Conservation (phyloP, 768 basidiomycete species). For the Amanita muscaria region DNA sequence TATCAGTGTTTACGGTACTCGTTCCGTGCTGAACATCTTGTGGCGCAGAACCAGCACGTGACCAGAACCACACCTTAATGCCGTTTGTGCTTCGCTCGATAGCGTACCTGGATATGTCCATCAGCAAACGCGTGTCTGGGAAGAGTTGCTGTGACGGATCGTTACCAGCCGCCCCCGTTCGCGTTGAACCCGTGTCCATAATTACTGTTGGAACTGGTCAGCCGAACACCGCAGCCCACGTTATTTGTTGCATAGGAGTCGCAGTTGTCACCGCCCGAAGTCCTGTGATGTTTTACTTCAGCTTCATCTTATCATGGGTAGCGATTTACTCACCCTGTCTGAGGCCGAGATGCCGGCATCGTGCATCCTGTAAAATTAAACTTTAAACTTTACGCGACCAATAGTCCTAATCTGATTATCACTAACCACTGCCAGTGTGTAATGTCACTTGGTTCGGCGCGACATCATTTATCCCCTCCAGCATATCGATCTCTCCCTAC, state of each 20-base stretch:
- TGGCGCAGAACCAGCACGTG: constrained; percentile 34
- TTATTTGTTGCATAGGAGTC: constrained; percentile 39
- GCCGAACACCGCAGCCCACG: constrained; percentile 46
- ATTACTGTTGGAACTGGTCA: constrained; percentile 31
- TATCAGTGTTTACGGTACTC: constrained; percentile 34
- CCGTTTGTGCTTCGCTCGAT: constrained; percentile 47
- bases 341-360: constrained; percentile 35
- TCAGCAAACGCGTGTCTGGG: neutral
- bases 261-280: constrained; percentile 36
- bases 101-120: constrained; percentile 37
- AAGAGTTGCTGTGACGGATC: too few relatives aligned
- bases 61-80: constrained; percentile 71
- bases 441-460: constrained; percentile 43
- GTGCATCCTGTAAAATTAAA: constrained; percentile 33
- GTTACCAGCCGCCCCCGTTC: constrained; percentile 58
- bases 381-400: neutral
- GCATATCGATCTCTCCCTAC: constrained; percentile 45
- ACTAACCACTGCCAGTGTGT: constrained; percentile 43
- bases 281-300: constrained; percentile 18
- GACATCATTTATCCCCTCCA: constrained; percentile 52
- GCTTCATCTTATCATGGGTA: too few relatives aligned
- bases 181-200: constrained; percentile 52
- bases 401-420: neutral
- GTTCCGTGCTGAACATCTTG: constrained; percentile 35
- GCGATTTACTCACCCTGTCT: constrained; percentile 47